Evolutionary conservation across 345 rosid genomes (phyloP).

Genomic region (Pistacia integerrima): DNA sequence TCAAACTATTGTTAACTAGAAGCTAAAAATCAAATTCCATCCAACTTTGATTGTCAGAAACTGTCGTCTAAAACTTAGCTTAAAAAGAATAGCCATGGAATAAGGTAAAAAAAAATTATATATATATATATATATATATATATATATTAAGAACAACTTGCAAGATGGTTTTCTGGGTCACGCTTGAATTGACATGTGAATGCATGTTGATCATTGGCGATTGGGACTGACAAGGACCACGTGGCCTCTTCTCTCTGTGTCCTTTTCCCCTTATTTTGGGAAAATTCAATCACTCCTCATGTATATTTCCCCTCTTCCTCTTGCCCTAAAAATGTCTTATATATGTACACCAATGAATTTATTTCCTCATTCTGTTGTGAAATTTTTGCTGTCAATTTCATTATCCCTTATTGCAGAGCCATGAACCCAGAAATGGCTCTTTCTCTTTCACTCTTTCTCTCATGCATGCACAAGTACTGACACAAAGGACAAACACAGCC

Average conservation of each 20-base stretch:
- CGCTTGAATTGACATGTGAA: constrained; percentile 32
- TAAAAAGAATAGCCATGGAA: neutral
- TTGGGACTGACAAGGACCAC: constrained; percentile 51
- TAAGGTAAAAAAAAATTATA: neutral
- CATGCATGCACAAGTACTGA: neutral
- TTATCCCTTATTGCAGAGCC: neutral
- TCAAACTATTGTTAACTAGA: constrained; percentile 24
- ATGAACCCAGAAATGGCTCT: neutral
- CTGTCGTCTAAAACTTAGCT: constrained; percentile 27
- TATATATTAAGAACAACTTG: constrained; percentile 17
- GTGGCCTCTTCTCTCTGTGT: constrained; percentile 29
- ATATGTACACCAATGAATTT: no score
- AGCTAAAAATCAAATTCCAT: constrained; percentile 26
- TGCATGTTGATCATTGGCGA: constrained; percentile 41
- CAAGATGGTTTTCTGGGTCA: constrained; percentile 8
- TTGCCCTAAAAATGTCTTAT: no score
- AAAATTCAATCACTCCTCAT: constrained; percentile 21
- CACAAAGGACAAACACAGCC: neutral
- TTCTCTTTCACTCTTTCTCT: neutral
- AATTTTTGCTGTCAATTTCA: neutral
- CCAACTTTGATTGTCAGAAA: constrained; percentile 54
- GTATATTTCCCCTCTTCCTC: neutral
- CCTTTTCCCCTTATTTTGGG: constrained; percentile 24
- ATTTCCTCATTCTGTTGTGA: no score
- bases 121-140: no score